These are phyloP conservation scores for Dactylellina sp. DNA, from an alignment of 2,329 filamentous ascomycete species.

Conservation along the genomic window DNA sequence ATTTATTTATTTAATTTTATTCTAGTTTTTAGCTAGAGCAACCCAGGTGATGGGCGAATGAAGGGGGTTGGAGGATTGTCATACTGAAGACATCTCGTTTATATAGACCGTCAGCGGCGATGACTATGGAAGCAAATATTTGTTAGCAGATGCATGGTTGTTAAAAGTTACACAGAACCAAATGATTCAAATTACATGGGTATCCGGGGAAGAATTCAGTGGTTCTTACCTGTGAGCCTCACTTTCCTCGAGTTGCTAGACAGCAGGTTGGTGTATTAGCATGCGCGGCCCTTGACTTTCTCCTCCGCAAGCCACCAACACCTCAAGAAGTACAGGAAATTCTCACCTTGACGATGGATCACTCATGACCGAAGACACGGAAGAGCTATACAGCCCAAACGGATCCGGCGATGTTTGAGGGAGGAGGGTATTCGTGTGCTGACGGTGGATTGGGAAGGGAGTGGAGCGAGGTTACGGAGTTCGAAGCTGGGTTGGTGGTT, in stretches of 20 bases:
- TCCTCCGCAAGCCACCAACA: conserved; percentile 31
- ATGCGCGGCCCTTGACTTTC: conserved; percentile 38
- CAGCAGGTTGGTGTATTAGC: conserved; percentile 47
- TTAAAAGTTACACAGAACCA: conserved; percentile 14
- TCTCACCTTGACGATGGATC: conserved; percentile 56
- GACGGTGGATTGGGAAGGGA: conserved; percentile 7
- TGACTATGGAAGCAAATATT: conserved; percentile 72
- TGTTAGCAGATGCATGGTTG: conserved; percentile 11
- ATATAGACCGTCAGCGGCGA: conserved; percentile 97
- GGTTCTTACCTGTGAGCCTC: conserved; percentile 52
- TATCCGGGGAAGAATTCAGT: neutral
- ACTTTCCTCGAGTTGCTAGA: conserved; percentile 57
- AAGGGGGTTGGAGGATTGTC: conserved; percentile 65
- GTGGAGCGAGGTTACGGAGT: neutral
- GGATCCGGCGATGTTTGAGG: conserved; percentile 3
- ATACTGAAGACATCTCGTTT: conserved; percentile 99
- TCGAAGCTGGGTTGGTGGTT: conserved; percentile 14
- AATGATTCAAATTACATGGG: neutral
- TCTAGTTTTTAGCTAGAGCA: neutral
- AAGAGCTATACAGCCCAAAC: conserved; percentile 44
- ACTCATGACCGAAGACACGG: conserved; percentile 55
- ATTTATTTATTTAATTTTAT: neutral
- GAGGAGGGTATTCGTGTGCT: neutral
- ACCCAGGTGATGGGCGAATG: conserved; percentile 57
- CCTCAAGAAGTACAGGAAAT: conserved; percentile 10